These are phyloP conservation scores for Eimeria acervulina DNA, from an alignment of 169 alveolate genomes.

Conservation along the genomic window DNA sequence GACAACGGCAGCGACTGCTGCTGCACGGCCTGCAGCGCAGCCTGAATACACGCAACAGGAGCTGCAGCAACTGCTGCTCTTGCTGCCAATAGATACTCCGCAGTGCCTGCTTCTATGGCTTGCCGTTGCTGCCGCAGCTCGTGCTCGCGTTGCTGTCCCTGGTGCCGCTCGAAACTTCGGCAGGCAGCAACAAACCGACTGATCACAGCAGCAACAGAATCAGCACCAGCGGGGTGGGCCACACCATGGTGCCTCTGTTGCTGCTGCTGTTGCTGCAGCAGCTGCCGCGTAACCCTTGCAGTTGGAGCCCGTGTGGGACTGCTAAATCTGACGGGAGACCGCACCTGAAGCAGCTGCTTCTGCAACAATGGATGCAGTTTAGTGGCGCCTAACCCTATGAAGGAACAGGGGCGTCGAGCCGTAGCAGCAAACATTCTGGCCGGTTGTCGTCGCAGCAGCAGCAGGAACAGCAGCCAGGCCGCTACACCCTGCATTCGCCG, in stretches of 20 bases:
- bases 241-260: conserved; percentile 1
- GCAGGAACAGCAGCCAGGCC: too few relatives aligned
- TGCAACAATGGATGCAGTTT: background rate
- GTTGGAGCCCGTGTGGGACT: background rate
- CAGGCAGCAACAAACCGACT: conserved; percentile 34
- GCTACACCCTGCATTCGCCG: background rate
- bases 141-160: conserved; percentile 14
- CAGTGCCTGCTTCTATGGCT: background rate
- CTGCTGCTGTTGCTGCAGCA: background rate
- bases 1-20: conserved; percentile 2
- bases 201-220: background rate
- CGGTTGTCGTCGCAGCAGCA: background rate
- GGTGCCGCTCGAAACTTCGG: conserved; percentile 16
- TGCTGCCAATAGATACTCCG: background rate
- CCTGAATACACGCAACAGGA: conserved; percentile 28
- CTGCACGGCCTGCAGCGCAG: conserved; percentile 1
- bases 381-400: background rate
- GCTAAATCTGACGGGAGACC: background rate
- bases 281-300: background rate
- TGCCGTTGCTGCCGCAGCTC: conserved; percentile 18
- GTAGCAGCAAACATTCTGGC: conserved; percentile 1
- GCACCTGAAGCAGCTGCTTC: background rate
- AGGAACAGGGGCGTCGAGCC: background rate
- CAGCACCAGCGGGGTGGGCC: background rate
- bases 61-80: background rate